These are phyloP conservation scores for Arthrobotrys iridis DNA, from an alignment of 2,329 filamentous ascomycete genomes.

Conservation along the genomic window DNA sequence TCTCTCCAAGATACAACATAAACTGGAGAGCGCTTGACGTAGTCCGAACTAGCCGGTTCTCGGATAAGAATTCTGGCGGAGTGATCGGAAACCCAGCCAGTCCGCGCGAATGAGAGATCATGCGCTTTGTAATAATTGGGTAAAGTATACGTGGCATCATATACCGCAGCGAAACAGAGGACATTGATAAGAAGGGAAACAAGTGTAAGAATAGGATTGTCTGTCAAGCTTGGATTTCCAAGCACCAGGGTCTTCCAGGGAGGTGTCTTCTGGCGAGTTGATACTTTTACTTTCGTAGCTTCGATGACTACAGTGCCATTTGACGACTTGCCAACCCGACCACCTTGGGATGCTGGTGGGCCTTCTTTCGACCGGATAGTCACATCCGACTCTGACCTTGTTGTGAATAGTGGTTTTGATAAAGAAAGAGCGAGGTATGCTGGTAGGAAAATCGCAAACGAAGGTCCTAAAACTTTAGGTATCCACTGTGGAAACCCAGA, in stretches of 20 bases:
- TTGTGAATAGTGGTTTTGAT: slow-evolving; percentile 68
- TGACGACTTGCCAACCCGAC: slow-evolving; percentile 2
- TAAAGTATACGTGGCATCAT: slow-evolving; percentile 81
- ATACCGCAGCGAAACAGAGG: slow-evolving; percentile 73
- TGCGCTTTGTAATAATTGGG: slow-evolving; percentile 74
- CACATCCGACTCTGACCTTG: slow-evolving; percentile 70
- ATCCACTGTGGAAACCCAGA: slow-evolving; percentile 59
- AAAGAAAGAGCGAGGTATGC: slow-evolving; percentile 71
- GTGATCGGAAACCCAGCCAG: slow-evolving; percentile 84
- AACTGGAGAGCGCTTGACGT: slow-evolving; percentile 74
- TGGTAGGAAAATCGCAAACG: slow-evolving; percentile 74
- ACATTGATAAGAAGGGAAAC: slow-evolving; percentile 78
- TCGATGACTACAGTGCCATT: slow-evolving; percentile 53
- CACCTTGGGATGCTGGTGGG: slow-evolving; percentile 11
- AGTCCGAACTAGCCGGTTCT: slow-evolving; percentile 73
- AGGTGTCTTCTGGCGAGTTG: slow-evolving; percentile 61
- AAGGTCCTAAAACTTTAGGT: slow-evolving; percentile 67
- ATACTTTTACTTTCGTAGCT: slow-evolving; percentile 63
- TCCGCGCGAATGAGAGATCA: slow-evolving; percentile 83
- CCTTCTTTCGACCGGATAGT: slow-evolving; percentile 59
- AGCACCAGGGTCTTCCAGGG: slow-evolving; percentile 75
- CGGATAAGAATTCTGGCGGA: slow-evolving; percentile 84
- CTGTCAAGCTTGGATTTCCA: slow-evolving; percentile 79
- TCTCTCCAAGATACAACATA: slow-evolving; percentile 73
- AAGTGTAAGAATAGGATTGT: slow-evolving; percentile 70